These are phyloP conservation scores for Claviceps fusiformis DNA, from an alignment of 2,329 filamentous ascomycete genomes.

Conservation along the genomic window DNA sequence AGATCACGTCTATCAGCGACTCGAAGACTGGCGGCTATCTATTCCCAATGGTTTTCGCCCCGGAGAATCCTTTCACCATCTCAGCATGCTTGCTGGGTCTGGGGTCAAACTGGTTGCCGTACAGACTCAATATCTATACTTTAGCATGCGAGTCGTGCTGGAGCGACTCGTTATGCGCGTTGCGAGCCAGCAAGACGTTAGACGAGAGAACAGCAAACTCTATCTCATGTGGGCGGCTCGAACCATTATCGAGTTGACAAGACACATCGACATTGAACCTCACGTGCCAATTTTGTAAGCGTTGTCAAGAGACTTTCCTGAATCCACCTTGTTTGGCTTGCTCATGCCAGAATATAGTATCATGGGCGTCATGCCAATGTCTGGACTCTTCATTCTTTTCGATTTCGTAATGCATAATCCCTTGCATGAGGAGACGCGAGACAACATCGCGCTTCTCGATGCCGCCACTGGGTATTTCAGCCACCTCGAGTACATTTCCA, in stretches of 20 bases:
- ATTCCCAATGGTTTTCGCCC: slow-evolving; percentile 19
- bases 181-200: slow-evolving; percentile 6
- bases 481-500: slow-evolving; percentile 5
- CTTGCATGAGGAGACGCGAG: slow-evolving; percentile 7
- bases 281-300: slow-evolving; percentile 21
- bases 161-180: slow-evolving; percentile 17
- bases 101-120: slow-evolving; percentile 11
- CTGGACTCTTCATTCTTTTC: slow-evolving; percentile 12
- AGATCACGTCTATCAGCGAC: slow-evolving; percentile 10
- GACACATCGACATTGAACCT: slow-evolving; percentile 19
- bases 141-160: slow-evolving; percentile 18
- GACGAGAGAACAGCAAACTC: slow-evolving; percentile 10
- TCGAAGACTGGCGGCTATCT: slow-evolving; percentile 19
- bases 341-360: slow-evolving; percentile 5
- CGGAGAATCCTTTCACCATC: slow-evolving; percentile 10
- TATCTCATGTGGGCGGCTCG: slow-evolving; percentile 18
- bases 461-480: slow-evolving; percentile 9
- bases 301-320: neutral
- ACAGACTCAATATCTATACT: slow-evolving; percentile 18
- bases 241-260: slow-evolving; percentile 19
- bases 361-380: slow-evolving; percentile 8
- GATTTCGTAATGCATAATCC: slow-evolving; percentile 13
- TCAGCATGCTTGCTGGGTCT: slow-evolving; percentile 7
- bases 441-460: slow-evolving; percentile 9
- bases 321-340: neutral